phyloP scores from a whole-genome alignment of 2,329 filamentous ascomycete species.

The Calonectria pteridis region DNA sequence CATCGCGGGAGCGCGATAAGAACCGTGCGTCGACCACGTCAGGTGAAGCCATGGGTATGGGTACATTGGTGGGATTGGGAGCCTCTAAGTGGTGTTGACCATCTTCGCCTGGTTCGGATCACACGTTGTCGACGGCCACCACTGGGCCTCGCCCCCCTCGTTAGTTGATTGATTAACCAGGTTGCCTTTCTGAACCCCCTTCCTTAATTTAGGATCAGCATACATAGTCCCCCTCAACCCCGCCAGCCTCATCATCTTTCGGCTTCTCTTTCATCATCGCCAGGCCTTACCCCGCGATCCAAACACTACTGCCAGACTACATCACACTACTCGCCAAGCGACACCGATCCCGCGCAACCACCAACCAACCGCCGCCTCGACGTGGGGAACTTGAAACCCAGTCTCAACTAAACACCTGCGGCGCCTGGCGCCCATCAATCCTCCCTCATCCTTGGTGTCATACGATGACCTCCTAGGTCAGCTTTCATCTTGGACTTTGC shows the following conservation, averaged over 20 bases:
- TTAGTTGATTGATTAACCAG: slow-evolving; percentile 37
- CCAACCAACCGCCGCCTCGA: slow-evolving; percentile 14
- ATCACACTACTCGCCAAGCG: slow-evolving; percentile 34
- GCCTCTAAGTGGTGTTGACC: slow-evolving; percentile 46
- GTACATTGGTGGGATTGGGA: slow-evolving; percentile 41
- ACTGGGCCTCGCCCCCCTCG: slow-evolving; percentile 38
- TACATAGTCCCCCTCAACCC: slow-evolving; percentile 24
- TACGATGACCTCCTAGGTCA: slow-evolving; percentile 37
- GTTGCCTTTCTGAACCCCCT: slow-evolving; percentile 27
- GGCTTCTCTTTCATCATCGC: slow-evolving; percentile 7
- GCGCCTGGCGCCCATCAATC: slow-evolving; percentile 18
- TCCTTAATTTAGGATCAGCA: slow-evolving; percentile 24
- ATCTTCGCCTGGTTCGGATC: slow-evolving; percentile 44
- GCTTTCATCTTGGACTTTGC: slow-evolving; percentile 21
- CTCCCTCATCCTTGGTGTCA: slow-evolving; percentile 21
- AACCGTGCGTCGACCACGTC: slow-evolving; percentile 46
- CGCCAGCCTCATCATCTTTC: slow-evolving; percentile 19
- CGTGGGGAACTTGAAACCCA: slow-evolving; percentile 13
- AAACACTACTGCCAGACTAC: slow-evolving; percentile 10
- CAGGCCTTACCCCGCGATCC: slow-evolving; percentile 21
- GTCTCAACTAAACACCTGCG: slow-evolving; percentile 9
- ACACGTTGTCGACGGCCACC: slow-evolving; percentile 44
- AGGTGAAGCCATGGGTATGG: slow-evolving; percentile 46
- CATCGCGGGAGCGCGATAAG: slow-evolving; percentile 41
- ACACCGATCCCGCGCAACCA: slow-evolving; percentile 30